These are phyloP conservation scores for Sugiyamaella japonica DNA, from an alignment of 1,139 yeast species.

Conservation along the genomic window DNA sequence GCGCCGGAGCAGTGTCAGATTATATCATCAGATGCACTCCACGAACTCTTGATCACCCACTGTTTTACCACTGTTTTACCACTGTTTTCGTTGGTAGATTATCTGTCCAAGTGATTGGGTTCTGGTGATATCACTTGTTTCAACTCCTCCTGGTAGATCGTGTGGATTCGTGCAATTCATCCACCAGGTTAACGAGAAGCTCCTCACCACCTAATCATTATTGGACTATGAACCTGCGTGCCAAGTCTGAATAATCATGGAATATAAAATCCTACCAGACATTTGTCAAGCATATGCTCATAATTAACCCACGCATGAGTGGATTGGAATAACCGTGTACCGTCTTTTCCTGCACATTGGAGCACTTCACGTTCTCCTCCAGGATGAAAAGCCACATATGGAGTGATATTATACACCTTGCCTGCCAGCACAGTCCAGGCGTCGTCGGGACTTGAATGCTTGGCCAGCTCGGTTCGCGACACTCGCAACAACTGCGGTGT, in stretches of 20 bases:
- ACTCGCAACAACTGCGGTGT: conserved; percentile 48
- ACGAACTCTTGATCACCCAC: too few relatives aligned
- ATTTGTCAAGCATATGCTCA: conserved; percentile 75
- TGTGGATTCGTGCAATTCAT: too few relatives aligned
- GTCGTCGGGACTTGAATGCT: conserved; percentile 61
- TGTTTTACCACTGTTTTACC: too few relatives aligned
- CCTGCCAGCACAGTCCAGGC: conserved; percentile 87
- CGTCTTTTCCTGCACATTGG: conserved; percentile 83
- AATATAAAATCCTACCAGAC: conserved; percentile 64
- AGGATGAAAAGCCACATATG: conserved; percentile 84
- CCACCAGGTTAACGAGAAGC: too few relatives aligned
- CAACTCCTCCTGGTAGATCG: too few relatives aligned
- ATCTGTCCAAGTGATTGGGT: too few relatives aligned
- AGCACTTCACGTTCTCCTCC: conserved; percentile 83
- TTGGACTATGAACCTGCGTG: too few relatives aligned
- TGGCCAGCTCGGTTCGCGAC: conserved; percentile 56
- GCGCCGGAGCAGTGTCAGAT: too few relatives aligned
- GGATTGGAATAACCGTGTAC: conserved; percentile 73
- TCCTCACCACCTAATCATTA: too few relatives aligned
- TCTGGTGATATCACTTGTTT: too few relatives aligned
- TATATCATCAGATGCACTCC: too few relatives aligned
- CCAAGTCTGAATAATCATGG: background rate
- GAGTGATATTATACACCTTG: conserved; percentile 80
- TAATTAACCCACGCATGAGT: conserved; percentile 88
- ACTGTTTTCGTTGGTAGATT: too few relatives aligned